Evolutionary conservation across 2,329 filamentous ascomycete genomes (phyloP).

Genomic region (Aspergillus sp.): DNA sequence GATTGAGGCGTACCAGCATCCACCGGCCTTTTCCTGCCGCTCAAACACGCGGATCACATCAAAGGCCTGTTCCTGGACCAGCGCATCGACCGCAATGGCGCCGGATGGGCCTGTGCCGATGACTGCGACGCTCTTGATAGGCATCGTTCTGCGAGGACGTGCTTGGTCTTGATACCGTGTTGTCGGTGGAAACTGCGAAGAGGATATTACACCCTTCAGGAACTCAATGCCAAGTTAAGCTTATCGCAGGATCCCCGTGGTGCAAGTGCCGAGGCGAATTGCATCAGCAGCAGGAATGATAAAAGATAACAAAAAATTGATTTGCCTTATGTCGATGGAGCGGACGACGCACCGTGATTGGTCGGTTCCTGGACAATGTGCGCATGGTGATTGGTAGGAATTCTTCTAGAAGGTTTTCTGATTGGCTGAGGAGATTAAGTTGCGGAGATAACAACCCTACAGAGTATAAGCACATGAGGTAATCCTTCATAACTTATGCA

Average conservation of each 20-base stretch:
- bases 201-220: no score
- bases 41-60: conserved; percentile 63
- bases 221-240: no score
- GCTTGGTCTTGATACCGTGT: no score
- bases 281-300: conserved; percentile 10
- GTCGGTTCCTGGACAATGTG: conserved; percentile 37
- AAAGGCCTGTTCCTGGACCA: conserved; percentile 59
- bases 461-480: no score
- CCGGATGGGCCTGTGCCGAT: conserved; percentile 63
- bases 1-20: conserved; percentile 54
- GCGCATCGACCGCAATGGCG: conserved; percentile 60
- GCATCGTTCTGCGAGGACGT: conserved; percentile 3
- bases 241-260: not conserved
- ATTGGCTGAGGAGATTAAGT: no score
- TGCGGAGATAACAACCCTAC: no score
- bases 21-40: conserved; percentile 57
- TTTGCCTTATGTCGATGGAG: not conserved
- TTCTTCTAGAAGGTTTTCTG: conserved; percentile 8
- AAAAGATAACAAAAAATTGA: not conserved
- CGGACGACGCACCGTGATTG: not conserved
- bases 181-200: no score
- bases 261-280: conserved; percentile 9
- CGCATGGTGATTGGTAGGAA: conserved; percentile 37
- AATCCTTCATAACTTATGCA: no score
- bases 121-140: conserved; percentile 52